phyloP scores from a whole-genome alignment of 2,329 filamentous ascomycete genomes.

The Zarea fungicola region DNA sequence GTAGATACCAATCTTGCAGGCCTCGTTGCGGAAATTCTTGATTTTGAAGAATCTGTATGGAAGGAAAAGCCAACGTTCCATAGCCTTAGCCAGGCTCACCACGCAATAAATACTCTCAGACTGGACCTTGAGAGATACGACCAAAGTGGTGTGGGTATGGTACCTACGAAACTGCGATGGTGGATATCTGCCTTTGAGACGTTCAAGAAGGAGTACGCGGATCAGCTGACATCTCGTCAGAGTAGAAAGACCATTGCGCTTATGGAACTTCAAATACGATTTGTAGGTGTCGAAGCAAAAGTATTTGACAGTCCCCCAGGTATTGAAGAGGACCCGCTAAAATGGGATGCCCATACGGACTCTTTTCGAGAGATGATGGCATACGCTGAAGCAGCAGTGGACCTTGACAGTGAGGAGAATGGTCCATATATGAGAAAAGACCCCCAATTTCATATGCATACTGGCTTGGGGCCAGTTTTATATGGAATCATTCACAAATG shows the following conservation, averaged over 20 bases:
- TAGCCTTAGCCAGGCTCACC: conserved; percentile 4
- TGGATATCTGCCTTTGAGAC: conserved; percentile 6
- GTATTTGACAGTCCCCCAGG: conserved; percentile 3
- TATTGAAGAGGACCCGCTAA: neutral
- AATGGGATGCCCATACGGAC: conserved; percentile 10
- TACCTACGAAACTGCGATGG: conserved; percentile 3
- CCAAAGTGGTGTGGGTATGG: neutral
- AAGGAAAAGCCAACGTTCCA: conserved; percentile 4
- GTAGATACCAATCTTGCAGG: conserved; percentile 1
- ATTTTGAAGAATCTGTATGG: conserved; percentile 3
- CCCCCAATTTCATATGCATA: conserved; percentile 13
- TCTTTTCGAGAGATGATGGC: neutral
- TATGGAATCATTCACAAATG: conserved; percentile 9
- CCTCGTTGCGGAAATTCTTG: conserved; percentile 2
- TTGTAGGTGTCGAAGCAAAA: neutral
- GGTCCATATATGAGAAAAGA: too few relatives aligned
- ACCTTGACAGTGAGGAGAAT: neutral
- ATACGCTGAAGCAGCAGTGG: neutral
- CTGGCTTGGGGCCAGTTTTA: conserved; percentile 3
- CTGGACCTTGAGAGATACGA: conserved; percentile 11
- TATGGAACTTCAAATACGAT: conserved; percentile 5
- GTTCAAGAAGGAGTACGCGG: conserved; percentile 1
- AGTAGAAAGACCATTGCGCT: neutral
- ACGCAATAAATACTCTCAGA: conserved; percentile 3
- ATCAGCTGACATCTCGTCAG: neutral